These are phyloP conservation scores for Podila minutissima DNA, from an alignment of 192 early-diverging fungal genomes.

Conservation along the genomic window DNA sequence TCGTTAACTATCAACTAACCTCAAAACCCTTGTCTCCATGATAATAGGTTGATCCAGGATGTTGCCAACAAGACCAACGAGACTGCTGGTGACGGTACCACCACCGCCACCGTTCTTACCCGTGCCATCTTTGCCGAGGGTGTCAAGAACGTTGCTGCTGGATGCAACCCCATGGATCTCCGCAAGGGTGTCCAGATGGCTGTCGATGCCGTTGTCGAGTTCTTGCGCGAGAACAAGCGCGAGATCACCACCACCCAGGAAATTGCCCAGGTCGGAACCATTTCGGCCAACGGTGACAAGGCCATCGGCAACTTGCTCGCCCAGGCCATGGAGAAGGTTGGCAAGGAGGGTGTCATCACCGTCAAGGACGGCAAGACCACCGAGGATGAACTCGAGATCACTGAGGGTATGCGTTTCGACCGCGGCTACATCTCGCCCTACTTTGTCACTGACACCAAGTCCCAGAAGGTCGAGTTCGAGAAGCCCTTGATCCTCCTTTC, in stretches of 20 bases:
- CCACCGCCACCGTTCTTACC: conserved; percentile 97
- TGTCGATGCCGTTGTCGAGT: conserved; percentile 93
- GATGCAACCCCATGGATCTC: conserved; percentile 99
- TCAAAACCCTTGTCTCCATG: neutral
- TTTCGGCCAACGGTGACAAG: conserved; percentile 99
- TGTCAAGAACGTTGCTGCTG: conserved; percentile 98
- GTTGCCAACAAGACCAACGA: conserved; percentile 99
- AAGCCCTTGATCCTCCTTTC: conserved; percentile 98
- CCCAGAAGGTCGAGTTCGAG: conserved; percentile 99
- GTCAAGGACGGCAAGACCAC: conserved; percentile 99
- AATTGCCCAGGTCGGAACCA: conserved; percentile 97
- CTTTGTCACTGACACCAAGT: conserved; percentile 99
- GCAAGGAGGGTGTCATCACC: conserved; percentile 99
- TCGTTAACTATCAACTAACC: neutral
- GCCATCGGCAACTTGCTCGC: conserved; percentile 97
- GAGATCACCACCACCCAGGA: conserved; percentile 96
- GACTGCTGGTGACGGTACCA: conserved; percentile 99
- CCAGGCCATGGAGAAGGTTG: conserved; percentile 99
- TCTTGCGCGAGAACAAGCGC: conserved; percentile 89
- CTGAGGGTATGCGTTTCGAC: conserved; percentile 99
- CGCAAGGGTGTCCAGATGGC: conserved; percentile 94
- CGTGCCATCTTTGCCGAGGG: conserved; percentile 99
- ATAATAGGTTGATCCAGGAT: conserved; percentile 91
- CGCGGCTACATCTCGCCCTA: conserved; percentile 99
- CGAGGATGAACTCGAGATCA: conserved; percentile 99